Conservation (phyloP, 495 filamentous ascomycete genomes). For the Daldinia concentrica region DNA sequence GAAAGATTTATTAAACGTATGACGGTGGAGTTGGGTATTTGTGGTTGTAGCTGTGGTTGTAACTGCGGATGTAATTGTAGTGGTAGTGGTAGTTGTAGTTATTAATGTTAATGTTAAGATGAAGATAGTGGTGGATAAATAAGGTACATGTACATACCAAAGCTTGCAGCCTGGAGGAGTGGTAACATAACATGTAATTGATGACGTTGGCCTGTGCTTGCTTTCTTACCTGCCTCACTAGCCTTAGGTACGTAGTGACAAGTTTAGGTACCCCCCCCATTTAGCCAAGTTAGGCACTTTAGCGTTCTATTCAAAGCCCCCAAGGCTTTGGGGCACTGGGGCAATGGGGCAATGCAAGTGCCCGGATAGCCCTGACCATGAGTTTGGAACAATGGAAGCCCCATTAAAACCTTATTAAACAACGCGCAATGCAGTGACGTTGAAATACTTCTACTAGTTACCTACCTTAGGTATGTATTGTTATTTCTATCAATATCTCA, state of each 20-base stretch:
- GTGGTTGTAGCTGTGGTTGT: not conserved
- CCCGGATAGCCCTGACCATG: not conserved
- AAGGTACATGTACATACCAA: slow-evolving; percentile 22
- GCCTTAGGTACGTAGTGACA: not conserved
- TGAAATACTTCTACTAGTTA: not conserved
- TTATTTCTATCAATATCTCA: slow-evolving; percentile 12
- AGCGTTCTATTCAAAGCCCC: not conserved
- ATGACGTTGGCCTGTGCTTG: slow-evolving; percentile 44
- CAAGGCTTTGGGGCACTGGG: slow-evolving; percentile 19
- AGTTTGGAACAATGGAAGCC: not conserved
- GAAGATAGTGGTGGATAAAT: slow-evolving; percentile 1
- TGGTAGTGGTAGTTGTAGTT: slow-evolving; percentile 18
- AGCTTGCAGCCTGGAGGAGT: slow-evolving; percentile 21
- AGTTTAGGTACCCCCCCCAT: slow-evolving; percentile 1
- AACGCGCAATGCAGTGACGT: slow-evolving; percentile 29
- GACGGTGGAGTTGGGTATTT: not conserved
- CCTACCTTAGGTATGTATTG: too few species aligned
- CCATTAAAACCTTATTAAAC: slow-evolving; percentile 7
- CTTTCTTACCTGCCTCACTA: not conserved
- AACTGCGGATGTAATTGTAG: slow-evolving; percentile 7
- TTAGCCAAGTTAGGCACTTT: not conserved
- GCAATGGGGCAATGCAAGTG: not conserved
- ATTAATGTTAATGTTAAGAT: not conserved
- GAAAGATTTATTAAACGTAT: slow-evolving; percentile 16
- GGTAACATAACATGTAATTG: slow-evolving; percentile 20